Conservation (phyloP, 306 rosid species). For the Herpetospermum pedunculosum region DNA sequence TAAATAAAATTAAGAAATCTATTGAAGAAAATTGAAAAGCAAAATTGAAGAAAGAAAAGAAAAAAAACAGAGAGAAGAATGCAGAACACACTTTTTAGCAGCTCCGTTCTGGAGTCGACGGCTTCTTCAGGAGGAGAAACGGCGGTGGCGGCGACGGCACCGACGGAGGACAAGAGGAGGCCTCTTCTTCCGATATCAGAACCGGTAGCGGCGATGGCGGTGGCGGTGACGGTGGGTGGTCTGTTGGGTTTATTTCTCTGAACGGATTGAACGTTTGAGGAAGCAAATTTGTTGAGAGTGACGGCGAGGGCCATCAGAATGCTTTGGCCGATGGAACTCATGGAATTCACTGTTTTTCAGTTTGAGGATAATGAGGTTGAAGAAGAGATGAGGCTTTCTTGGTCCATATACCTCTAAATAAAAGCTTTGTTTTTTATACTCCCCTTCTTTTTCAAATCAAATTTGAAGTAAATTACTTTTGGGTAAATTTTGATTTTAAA, state of each 20-base stretch:
- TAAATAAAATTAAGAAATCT: too few relatives aligned
- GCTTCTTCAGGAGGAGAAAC: conserved; percentile 19
- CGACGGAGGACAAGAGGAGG: conserved; percentile 38
- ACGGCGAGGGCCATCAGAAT: conserved; percentile 73
- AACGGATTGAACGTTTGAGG: conserved; percentile 64
- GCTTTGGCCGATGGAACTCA: conserved; percentile 70
- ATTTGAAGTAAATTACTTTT: too few relatives aligned
- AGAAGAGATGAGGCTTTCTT: conserved; percentile 1
- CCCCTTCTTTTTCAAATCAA: not conserved
- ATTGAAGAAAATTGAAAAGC: not conserved
- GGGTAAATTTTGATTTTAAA: too few relatives aligned
- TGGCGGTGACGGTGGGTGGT: not conserved
- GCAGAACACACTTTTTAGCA: conserved; percentile 66
- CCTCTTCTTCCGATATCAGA: conserved; percentile 43
- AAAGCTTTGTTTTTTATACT: too few relatives aligned
- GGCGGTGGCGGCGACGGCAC: conserved; percentile 30
- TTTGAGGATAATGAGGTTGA: not conserved
- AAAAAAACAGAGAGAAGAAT: not conserved
- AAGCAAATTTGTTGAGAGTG: conserved; percentile 65
- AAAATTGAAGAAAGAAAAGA: not conserved
- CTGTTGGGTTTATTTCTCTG: conserved; percentile 23
- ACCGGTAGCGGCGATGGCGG: conserved; percentile 1
- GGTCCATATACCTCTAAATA: not conserved
- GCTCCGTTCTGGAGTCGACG: conserved; percentile 50
- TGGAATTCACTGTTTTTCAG: conserved; percentile 1